These are phyloP conservation scores for Quercus ilex DNA, from an alignment of 306 rosid species.

Conservation along the genomic window DNA sequence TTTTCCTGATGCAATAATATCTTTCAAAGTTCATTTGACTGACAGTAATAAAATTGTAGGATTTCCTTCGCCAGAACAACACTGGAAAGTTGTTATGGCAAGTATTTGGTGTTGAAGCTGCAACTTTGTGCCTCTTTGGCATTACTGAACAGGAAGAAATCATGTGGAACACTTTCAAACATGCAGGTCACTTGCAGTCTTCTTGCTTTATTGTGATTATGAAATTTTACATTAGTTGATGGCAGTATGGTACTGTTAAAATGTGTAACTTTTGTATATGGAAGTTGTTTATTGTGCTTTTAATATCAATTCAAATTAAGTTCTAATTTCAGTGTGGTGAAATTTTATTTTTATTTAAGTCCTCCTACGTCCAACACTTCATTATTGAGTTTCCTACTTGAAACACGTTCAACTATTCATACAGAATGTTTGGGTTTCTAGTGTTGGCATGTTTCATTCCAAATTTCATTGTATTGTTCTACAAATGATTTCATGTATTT, in stretches of 20 bases:
- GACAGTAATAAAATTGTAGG: constrained; percentile 42
- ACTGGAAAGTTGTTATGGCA: constrained; percentile 92
- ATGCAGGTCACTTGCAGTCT: constrained; percentile 54
- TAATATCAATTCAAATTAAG: background rate
- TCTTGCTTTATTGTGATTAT: background rate
- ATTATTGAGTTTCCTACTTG: background rate
- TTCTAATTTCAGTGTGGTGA: constrained; percentile 3
- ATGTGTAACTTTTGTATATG: background rate
- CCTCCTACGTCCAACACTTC: no score
- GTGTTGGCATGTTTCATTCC: no score
- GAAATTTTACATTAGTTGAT: constrained; percentile 3
- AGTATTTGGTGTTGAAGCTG: constrained; percentile 77
- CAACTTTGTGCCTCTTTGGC: constrained; percentile 79
- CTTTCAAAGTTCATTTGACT: background rate
- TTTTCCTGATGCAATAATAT: background rate
- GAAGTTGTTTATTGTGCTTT: background rate
- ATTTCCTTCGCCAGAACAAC: constrained; percentile 89
- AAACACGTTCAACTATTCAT: background rate
- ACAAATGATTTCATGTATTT: no score
- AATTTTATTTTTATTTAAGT: background rate
- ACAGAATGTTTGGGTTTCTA: background rate
- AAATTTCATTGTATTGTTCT: no score
- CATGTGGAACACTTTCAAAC: constrained; percentile 83
- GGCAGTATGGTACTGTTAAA: constrained; percentile 5
- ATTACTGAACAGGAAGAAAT: constrained; percentile 81